These are phyloP conservation scores for Coprinopsis sp. DNA, from an alignment of 768 basidiomycete species.

Conservation along the genomic window DNA sequence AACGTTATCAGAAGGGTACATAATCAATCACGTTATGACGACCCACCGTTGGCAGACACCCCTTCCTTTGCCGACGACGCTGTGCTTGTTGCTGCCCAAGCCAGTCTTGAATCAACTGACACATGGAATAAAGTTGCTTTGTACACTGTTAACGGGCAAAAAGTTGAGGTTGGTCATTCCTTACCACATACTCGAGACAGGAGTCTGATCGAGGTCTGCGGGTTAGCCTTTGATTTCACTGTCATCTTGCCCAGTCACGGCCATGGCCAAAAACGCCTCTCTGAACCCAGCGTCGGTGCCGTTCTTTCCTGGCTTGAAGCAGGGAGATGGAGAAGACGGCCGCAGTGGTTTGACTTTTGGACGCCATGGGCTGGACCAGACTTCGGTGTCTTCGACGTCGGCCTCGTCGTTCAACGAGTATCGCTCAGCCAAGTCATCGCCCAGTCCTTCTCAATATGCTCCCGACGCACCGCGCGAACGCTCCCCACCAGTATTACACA, in stretches of 20 bases:
- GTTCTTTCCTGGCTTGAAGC: slow-evolving; percentile 73
- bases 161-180: background rate
- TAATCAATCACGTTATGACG: slow-evolving; percentile 4
- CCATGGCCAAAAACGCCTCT: slow-evolving; percentile 72
- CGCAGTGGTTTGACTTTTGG: slow-evolving; percentile 39
- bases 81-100: background rate
- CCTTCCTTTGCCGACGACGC: no score
- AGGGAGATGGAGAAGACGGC: slow-evolving; percentile 53
- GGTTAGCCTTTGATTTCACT: slow-evolving; percentile 35
- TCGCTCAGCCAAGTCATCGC: slow-evolving; percentile 66
- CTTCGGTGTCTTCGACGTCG: slow-evolving; percentile 53
- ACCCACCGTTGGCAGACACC: background rate
- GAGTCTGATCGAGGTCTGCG: slow-evolving; percentile 18
- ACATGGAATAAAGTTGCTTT: slow-evolving; percentile 1
- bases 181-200: slow-evolving; percentile 2
- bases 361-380: slow-evolving; percentile 44
- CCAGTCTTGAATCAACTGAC: background rate
- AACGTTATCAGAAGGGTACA: background rate
- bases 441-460: slow-evolving; percentile 46
- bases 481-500: slow-evolving; percentile 32
- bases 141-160: slow-evolving; percentile 1
- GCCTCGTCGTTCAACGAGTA: slow-evolving; percentile 56
- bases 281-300: slow-evolving; percentile 81
- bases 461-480: slow-evolving; percentile 32
- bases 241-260: slow-evolving; percentile 23